Evolutionary conservation across 1,284 basidiomycete genomes (phyloP).

Genomic region (Sanghuangporus baumii): DNA sequence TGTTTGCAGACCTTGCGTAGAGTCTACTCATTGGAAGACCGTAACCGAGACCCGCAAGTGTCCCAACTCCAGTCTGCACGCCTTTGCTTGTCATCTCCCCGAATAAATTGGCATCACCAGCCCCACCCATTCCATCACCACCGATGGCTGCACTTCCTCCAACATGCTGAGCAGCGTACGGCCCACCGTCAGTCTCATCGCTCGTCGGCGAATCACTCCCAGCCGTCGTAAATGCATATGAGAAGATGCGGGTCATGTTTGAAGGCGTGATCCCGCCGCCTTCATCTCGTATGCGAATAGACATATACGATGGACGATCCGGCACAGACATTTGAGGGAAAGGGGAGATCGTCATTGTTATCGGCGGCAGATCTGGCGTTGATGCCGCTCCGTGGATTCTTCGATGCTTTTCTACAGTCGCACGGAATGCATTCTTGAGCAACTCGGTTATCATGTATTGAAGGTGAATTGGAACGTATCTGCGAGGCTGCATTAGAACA

Average conservation of each 20-base stretch:
- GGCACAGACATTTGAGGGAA: conserved; percentile 35
- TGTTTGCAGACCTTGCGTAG: conserved; percentile 54
- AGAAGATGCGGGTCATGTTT: conserved; percentile 78
- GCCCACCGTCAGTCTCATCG: conserved; percentile 51
- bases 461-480: conserved; percentile 84
- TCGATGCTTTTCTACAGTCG: conserved; percentile 75
- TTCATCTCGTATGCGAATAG: conserved; percentile 77
- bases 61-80: conserved; percentile 68
- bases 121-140: conserved; percentile 28
- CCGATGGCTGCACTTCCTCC: conserved; percentile 63
- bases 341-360: conserved; percentile 68
- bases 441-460: conserved; percentile 87
- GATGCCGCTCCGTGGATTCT: conserved; percentile 35
- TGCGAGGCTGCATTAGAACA: conserved; percentile 26
- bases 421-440: conserved; percentile 86
- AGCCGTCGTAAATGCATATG: conserved; percentile 87
- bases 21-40: conserved; percentile 82
- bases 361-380: conserved; percentile 46
- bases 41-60: conserved; percentile 79
- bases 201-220: conserved; percentile 28
- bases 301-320: conserved; percentile 49
- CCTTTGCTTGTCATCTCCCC: conserved; percentile 72
- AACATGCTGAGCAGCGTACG: conserved; percentile 68
- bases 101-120: conserved; percentile 57
- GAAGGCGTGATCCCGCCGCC: conserved; percentile 78